Percentiles rank a stretch among this genome's conserved stretches.
Evolutionary conservation across 2,329 filamentous ascomycete species (phyloP).

Genomic region (Aspergillus quadricinctus): DNA sequence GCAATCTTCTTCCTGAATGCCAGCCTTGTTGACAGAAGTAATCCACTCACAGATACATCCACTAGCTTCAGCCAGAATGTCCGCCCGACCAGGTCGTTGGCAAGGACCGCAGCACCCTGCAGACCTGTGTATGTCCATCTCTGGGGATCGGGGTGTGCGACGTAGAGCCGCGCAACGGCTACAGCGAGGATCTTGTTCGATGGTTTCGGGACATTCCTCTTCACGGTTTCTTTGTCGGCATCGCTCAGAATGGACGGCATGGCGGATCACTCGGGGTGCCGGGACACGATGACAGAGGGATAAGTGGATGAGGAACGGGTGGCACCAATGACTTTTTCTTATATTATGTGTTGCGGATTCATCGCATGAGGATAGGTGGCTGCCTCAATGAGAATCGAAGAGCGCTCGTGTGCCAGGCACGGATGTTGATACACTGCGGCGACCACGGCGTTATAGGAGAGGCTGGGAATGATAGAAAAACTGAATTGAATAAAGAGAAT

Average conservation of each 20-base stretch:
- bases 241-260: constrained; percentile 72
- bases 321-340: constrained; percentile 4
- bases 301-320: constrained; percentile 15
- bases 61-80: constrained; percentile 98
- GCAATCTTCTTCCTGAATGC: constrained; percentile 4
- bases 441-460: constrained; percentile 1
- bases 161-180: constrained; percentile 86
- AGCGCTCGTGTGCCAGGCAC: constrained; percentile 11
- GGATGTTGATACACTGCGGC: constrained; percentile 9
- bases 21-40: constrained; percentile 1
- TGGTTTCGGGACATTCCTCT: constrained; percentile 86
- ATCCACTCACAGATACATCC: constrained; percentile 77
- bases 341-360: constrained; percentile 8
- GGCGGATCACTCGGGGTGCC: constrained; percentile 16
- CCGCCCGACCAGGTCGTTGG: constrained; percentile 90
- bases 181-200: constrained; percentile 97
- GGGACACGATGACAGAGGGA: constrained; percentile 8
- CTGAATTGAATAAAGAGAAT: not conserved
- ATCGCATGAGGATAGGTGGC: constrained; percentile 13
- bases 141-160: constrained; percentile 78
- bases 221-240: constrained; percentile 94
- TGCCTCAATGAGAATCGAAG: constrained; percentile 6
- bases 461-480: not conserved
- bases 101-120: constrained; percentile 85
- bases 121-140: constrained; percentile 93